phyloP scores from a whole-genome alignment of 2,329 filamentous ascomycete genomes.

The Zymoseptoria brevis region DNA sequence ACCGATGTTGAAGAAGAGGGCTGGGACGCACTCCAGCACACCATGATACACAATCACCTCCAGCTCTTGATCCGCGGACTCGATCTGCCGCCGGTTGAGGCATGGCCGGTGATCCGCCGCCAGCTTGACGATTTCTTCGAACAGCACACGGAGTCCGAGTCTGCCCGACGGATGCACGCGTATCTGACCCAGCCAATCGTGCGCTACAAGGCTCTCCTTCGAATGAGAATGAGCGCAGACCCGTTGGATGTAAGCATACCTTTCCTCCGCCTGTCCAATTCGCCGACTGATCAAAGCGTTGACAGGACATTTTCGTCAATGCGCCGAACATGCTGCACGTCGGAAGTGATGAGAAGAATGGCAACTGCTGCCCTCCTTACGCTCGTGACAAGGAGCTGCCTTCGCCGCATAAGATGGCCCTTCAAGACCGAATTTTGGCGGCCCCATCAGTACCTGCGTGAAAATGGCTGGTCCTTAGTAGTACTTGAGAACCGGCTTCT shows the following conservation, averaged over 20 bases:
- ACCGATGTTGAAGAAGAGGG: conserved; percentile 4
- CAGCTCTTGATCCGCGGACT: background rate
- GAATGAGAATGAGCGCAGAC: background rate
- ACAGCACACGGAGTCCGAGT: background rate
- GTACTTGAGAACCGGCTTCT: background rate
- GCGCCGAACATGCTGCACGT: background rate
- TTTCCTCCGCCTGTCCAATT: background rate
- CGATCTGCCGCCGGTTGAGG: background rate
- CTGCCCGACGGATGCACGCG: background rate
- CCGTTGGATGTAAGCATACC: background rate
- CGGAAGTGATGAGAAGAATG: background rate
- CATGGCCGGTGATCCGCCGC: background rate
- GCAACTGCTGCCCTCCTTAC: background rate
- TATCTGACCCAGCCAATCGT: background rate
- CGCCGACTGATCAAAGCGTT: background rate
- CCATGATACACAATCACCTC: conserved; percentile 4
- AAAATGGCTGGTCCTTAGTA: background rate
- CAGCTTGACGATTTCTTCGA: background rate
- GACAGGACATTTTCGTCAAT: background rate
- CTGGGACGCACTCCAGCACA: conserved; percentile 6
- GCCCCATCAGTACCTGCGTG: background rate
- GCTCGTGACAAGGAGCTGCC: background rate
- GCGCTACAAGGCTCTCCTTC: background rate
- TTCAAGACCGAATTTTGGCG: background rate
- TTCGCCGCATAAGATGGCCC: background rate